Base-by-base conservation (phyloP, 768 basidiomycete species). In the Rhodotorula graminis region DNA sequence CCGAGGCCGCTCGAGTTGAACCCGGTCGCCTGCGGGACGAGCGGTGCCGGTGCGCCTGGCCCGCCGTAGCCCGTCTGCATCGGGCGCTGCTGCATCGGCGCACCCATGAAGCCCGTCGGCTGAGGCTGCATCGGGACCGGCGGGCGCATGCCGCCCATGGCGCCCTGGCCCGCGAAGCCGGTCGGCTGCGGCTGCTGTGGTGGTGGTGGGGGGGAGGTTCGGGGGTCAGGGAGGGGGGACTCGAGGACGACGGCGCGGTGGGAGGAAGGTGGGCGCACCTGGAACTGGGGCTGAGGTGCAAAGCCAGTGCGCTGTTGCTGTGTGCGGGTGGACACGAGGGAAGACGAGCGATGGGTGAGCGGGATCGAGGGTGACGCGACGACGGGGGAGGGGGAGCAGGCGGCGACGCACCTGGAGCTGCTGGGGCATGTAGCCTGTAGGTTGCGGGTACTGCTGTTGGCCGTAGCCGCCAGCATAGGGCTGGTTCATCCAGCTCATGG, bases 21-120 rank as follows among this genome's bases (percentile, higher is more conserved):
- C 31, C 92, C 92, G 12, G 92, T 93, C 65, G 84, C 82, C 78
- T 93, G 92, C 25, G 90, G 85, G 3, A 89, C 83, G 63, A 92
- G 85, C 14, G 85, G 84, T 62, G 66, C 78, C 70, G 57, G 70
- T 15, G 83, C 75, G 0, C 89, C 88, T 59, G 89, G 82, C 1
- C 14, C 25, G 9, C 89, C 85, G 18, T 74, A 67, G 50, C 77
- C 70, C 2, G 72, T 59, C 31, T 29, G 74, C 85, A 82, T 65
- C 73, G 79, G 64, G 61, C 73, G 66, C 77, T 75, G 61, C 72
- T 67, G 29, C 56, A 29, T 44, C 6, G 64, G 55, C 67, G 76
- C 66, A 67, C 80, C 74, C 65, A 68, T 72, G 74, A 80, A 80
- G 68, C 82, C 88, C 31, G 90, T 89, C 53, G 83, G 86, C 82